phyloP scores from a whole-genome alignment of 208 protist genomes.

The Acanthamoeba quina region DNA sequence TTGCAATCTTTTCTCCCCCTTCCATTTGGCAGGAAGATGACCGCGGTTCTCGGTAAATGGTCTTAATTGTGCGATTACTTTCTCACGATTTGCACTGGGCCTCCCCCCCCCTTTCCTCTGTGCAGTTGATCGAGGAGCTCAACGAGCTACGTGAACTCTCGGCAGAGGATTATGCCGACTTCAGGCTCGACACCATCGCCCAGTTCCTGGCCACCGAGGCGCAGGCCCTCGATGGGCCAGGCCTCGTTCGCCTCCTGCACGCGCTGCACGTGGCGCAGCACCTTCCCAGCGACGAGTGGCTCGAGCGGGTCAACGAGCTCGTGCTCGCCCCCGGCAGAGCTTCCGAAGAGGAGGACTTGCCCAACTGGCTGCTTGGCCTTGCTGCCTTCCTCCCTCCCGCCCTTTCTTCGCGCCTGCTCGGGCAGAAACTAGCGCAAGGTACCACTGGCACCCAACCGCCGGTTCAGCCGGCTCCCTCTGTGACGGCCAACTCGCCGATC shows the following conservation, averaged over 20 bases:
- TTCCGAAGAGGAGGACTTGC: background rate
- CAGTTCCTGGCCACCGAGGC: background rate
- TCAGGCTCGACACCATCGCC: background rate
- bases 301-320: background rate
- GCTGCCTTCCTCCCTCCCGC: conserved; percentile 15
- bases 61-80: too few species aligned
- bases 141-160: background rate
- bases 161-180: background rate
- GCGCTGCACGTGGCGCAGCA: background rate
- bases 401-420: background rate
- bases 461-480: too few species aligned
- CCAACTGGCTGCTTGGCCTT: background rate
- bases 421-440: background rate
- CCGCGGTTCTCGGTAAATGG: too few species aligned
- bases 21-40: too few species aligned
- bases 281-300: background rate
- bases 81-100: too few species aligned
- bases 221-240: background rate
- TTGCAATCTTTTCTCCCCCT: too few species aligned
- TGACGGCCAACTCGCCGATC: background rate
- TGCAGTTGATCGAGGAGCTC: background rate
- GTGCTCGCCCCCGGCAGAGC: background rate
- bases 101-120: too few species aligned
- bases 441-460: background rate
- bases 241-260: background rate